These are phyloP conservation scores for Oidium heveae DNA, from an alignment of 2,329 filamentous ascomycete species.

Conservation along the genomic window DNA sequence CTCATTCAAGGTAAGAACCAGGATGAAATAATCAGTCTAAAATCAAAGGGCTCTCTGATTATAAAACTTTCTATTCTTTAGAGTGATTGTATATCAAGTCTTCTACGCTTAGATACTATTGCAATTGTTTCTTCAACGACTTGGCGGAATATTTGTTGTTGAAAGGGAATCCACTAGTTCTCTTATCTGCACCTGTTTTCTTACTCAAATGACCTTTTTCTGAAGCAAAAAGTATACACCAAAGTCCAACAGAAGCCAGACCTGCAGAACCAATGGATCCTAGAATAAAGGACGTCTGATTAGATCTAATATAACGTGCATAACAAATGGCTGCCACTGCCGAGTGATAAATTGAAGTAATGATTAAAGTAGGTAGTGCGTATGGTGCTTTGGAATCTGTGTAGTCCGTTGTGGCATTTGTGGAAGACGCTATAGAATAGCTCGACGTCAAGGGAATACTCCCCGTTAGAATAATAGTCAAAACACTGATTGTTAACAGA, in stretches of 20 bases:
- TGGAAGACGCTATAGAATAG: constrained; percentile 9
- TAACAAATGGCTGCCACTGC: constrained; percentile 32
- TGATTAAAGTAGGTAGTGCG: constrained; percentile 30
- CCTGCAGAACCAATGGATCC: constrained; percentile 23
- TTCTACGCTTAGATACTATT: too few species aligned
- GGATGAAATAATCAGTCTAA: too few species aligned
- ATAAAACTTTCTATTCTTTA: too few species aligned
- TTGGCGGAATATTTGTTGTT: constrained; percentile 23
- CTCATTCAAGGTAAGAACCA: too few species aligned
- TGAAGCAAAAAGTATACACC: constrained; percentile 25
- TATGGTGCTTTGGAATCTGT: constrained; percentile 25
- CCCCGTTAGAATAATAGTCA: constrained; percentile 36
- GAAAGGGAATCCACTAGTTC: constrained; percentile 40
- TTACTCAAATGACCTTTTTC: constrained; percentile 30
- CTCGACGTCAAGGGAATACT: constrained; percentile 29
- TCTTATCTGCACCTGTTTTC: constrained; percentile 40
- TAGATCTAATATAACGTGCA: constrained; percentile 25
- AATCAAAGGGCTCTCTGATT: too few species aligned
- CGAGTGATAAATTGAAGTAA: constrained; percentile 32
- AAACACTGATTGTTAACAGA: constrained; percentile 27
- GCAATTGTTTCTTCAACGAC: constrained; percentile 10
- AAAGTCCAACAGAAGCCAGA: constrained; percentile 30
- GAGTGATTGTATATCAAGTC: too few species aligned
- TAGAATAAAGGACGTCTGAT: constrained; percentile 24
- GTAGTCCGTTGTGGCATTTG: constrained; percentile 18